Evolutionary conservation across 257 asterid species (phyloP), one percentile per base, ranked within the genome.

Genomic region (Capsicum rhomboideum): DNA sequence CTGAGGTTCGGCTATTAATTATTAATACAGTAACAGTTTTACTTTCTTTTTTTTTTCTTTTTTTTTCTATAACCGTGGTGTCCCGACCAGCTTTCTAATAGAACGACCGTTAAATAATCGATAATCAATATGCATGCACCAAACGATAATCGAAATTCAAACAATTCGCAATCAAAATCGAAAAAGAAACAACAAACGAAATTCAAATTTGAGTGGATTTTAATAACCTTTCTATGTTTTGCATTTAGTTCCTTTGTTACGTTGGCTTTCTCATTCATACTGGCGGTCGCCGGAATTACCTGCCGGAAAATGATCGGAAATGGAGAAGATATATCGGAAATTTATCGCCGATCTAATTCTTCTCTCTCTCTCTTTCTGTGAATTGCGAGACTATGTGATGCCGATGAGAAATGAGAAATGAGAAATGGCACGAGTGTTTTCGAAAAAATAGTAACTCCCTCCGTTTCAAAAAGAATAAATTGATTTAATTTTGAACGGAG

Each of bases 181-280:
- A 18, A 21, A 44, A 37, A 44, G 53, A 63, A 87, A 74, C 83
- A 61, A 74, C 78, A 84, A 78, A 72, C n/a, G 20, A 44, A 66
- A 34, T 14, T 31, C 2, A 31, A 67, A 11, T 26, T 72, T 11
- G 80, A 46, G 28, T 40, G 80, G 86, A n/a, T 12, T 23, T 77
- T n/a, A n/a, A n/a, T 71, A 37, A 97, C 99, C 99, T 97, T 97
- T 63, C 97, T 87, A 79, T 97, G 99, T 89, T 85, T 93, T 84
- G 96, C 97, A 86, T 95, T 97, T 78, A 97, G 98, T 93, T 97
- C 99, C 85, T 95, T 97, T 88, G 98, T 88, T 42, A 97, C 98
- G 90, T 80, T 90, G 64, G 99, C 98, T 89, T 97, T 97, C 93
- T 90, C 93, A 64, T 97, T 97, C 99, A 97, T 95, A 89, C 89